Conservation (phyloP, 345 rosid genomes). For the Hypericum androsaemum region DNA sequence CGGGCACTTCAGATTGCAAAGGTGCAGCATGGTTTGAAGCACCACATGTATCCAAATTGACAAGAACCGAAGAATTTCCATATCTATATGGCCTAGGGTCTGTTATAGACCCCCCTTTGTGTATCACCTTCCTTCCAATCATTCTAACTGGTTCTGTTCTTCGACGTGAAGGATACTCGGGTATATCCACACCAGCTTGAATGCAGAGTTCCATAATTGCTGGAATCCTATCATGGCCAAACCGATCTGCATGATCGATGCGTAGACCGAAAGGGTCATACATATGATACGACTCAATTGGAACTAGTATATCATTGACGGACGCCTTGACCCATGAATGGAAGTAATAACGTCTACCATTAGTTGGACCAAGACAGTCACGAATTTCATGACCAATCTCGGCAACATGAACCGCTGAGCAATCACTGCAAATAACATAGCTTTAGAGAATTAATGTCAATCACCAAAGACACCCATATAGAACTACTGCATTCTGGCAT, state of each 20-base stretch:
- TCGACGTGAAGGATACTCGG: conserved; percentile 75
- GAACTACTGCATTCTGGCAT: neutral
- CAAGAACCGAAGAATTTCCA: conserved; percentile 36
- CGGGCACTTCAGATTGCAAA: conserved; percentile 43
- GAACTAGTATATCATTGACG: conserved; percentile 54
- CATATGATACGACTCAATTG: conserved; percentile 83
- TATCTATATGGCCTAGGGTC: conserved; percentile 45
- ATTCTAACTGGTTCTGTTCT: conserved; percentile 63
- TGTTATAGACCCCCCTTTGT: conserved; percentile 53
- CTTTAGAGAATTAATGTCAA: conserved; percentile 2
- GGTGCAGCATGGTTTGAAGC: conserved; percentile 41
- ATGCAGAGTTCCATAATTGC: conserved; percentile 81
- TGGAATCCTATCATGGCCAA: conserved; percentile 78
- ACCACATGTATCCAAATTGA: conserved; percentile 67
- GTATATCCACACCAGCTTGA: conserved; percentile 78
- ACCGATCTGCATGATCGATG: conserved; percentile 63
- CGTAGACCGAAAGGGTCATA: conserved; percentile 80
- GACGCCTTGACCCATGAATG: conserved; percentile 76
- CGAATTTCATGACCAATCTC: conserved; percentile 51
- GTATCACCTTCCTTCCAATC: conserved; percentile 62
- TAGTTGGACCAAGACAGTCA: conserved; percentile 46
- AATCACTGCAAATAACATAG: conserved; percentile 39
- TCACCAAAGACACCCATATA: neutral
- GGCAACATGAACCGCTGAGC: conserved; percentile 77
- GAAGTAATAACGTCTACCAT: conserved; percentile 34